Evolutionary conservation across 768 basidiomycete species (phyloP).

Genomic region (Tylopilus plumbeoviolaceoides): DNA sequence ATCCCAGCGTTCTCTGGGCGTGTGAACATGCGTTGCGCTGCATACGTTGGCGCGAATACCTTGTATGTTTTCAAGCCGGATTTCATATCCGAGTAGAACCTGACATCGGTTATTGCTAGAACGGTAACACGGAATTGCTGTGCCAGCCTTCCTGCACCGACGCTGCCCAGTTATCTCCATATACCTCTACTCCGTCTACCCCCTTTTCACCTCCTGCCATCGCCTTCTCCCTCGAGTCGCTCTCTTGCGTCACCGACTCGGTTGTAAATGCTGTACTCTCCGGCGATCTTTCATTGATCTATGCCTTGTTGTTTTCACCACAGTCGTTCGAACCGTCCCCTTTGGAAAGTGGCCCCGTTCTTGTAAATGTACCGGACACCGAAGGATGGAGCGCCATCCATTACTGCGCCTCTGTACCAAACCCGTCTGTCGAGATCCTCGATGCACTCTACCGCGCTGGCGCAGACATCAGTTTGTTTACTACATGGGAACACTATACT

Average conservation of each 20-base stretch:
- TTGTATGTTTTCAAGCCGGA: slow-evolving; percentile 36
- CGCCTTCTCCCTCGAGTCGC: slow-evolving; percentile 39
- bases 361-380: slow-evolving; percentile 66
- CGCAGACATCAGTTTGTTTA: slow-evolving; percentile 70
- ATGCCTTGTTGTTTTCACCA: slow-evolving; percentile 52
- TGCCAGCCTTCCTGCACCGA: slow-evolving; percentile 22
- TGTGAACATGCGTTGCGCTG: slow-evolving; percentile 65
- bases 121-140: slow-evolving; percentile 30
- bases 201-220: slow-evolving; percentile 26
- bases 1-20: slow-evolving; percentile 62
- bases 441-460: slow-evolving; percentile 75
- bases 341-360: slow-evolving; percentile 35
- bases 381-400: slow-evolving; percentile 75
- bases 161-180: slow-evolving; percentile 25
- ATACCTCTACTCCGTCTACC: slow-evolving; percentile 18
- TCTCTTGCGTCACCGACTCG: slow-evolving; percentile 42
- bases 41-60: slow-evolving; percentile 55
- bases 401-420: slow-evolving; percentile 53
- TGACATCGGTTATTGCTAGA: slow-evolving; percentile 18
- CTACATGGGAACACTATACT: slow-evolving; percentile 57
- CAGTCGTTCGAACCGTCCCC: slow-evolving; percentile 42
- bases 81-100: slow-evolving; percentile 2
- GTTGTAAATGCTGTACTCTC: slow-evolving; percentile 53
- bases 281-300: slow-evolving; percentile 47
- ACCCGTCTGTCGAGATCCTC: slow-evolving; percentile 57